Evolutionary conservation across 2,329 filamentous ascomycete species (phyloP), one percentile per base, ranked within the genome.

Genomic region (Phaeomoniella chlamydospora): DNA sequence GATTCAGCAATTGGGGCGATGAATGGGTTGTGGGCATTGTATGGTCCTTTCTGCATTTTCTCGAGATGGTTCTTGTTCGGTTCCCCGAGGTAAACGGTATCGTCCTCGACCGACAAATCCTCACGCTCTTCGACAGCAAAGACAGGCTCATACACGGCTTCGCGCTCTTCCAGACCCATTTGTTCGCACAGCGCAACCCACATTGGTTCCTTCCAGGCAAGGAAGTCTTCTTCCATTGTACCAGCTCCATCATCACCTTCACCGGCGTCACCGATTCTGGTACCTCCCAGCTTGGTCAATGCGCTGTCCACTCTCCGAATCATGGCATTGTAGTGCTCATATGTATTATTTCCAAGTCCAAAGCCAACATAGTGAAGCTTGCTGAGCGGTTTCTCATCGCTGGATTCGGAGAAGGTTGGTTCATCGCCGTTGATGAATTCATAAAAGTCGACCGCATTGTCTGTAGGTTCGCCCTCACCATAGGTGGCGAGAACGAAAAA

Each of bases 191-290:
- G 68, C 41, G 81, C 82, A 49, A 72, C 67, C 90, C 92, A 98
- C 90, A 98, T 98, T 42, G 87, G 87, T 52, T 98, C 90, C 65
- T 98, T 98, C 90, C 90, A 98, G 45, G 88, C 84, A 50, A 98
- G 65, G 59, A 96, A 98, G 53, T 98, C 92, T 64, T 98, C 92
- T 64, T 98, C 90, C 92, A 98, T 98, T 39, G 90, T 98, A 42
- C 92, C 90, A 45, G 90, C 87, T 44, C 92, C 90, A 56, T 98
- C 90, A 51, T 98, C 90, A 51, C 90, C 90, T 65, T 96, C 88
- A 49, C 92, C 90, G 38, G 87, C 85, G 39, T 77, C 68, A 32
- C 90, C 87, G 47, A 98, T 84, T 46, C 85, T 74, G 52, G 77
- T 70, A 10, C 82, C 90, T 41, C 90, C 90, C 14, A 93, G 69